phyloP scores from a whole-genome alignment of 768 basidiomycete species.

The Cubamyces lactineus region DNA sequence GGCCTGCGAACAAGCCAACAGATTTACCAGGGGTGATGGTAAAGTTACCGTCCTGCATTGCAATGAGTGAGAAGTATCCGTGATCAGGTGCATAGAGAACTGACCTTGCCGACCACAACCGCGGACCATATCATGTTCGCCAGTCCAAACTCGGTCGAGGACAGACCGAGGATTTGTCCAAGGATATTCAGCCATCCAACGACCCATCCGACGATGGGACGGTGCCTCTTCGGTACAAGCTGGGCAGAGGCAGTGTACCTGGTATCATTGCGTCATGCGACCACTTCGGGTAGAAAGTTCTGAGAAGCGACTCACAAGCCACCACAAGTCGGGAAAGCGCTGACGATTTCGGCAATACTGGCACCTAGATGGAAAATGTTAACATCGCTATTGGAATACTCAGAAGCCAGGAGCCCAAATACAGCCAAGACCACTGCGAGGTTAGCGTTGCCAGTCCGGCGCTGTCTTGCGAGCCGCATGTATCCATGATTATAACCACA shows the following conservation, averaged over 20 bases:
- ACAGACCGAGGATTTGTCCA: conserved; percentile 84
- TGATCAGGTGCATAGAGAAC: conserved; percentile 25
- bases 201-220: conserved; percentile 75
- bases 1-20: conserved; percentile 75
- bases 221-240: conserved; percentile 63
- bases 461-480: background rate
- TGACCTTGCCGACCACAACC: conserved; percentile 57
- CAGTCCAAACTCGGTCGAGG: conserved; percentile 85
- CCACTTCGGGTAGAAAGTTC: background rate
- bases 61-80: background rate
- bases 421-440: conserved; percentile 2
- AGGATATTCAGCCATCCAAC: conserved; percentile 87
- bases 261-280: conserved; percentile 1
- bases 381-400: background rate
- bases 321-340: conserved; percentile 75
- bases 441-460: background rate
- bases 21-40: conserved; percentile 68
- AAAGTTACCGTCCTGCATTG: conserved; percentile 55
- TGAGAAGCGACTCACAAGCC: conserved; percentile 55
- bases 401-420: background rate
- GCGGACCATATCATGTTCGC: conserved; percentile 83
- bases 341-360: conserved; percentile 78
- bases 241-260: conserved; percentile 85
- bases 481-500: background rate
- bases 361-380: conserved; percentile 39